Evolutionary conservation across 2,329 filamentous ascomycete species (phyloP).

Genomic region (Phialophora expanda): DNA sequence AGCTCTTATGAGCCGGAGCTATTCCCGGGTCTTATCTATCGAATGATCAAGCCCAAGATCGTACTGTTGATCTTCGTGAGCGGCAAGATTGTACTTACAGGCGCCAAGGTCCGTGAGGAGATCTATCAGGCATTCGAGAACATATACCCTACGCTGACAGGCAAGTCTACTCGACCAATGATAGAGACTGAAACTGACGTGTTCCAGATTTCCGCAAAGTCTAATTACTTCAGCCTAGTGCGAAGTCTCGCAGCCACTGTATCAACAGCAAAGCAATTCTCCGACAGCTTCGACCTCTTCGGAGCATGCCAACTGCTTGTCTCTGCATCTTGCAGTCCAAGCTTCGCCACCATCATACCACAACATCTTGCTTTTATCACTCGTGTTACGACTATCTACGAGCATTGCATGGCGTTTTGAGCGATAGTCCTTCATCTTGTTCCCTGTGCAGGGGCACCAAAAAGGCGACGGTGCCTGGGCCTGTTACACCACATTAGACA

Average conservation of each 20-base stretch:
- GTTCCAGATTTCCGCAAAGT: constrained; percentile 67
- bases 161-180: constrained; percentile 55
- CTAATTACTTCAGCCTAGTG: constrained; percentile 44
- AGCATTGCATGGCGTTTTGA: constrained; percentile 41
- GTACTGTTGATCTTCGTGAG: constrained; percentile 97
- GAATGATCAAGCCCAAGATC: constrained; percentile 99
- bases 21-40: constrained; percentile 99
- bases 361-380: constrained; percentile 32
- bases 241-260: constrained; percentile 24
- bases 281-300: constrained; percentile 22
- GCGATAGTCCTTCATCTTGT: constrained; percentile 31
- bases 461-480: constrained; percentile 28
- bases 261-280: constrained; percentile 32
- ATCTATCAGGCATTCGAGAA: constrained; percentile 97
- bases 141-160: constrained; percentile 94
- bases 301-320: constrained; percentile 16
- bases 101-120: constrained; percentile 96
- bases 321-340: constrained; percentile 14
- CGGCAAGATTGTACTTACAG: constrained; percentile 96
- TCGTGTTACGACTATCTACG: constrained; percentile 38
- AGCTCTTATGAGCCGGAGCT: constrained; percentile 98
- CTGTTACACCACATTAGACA: constrained; percentile 36
- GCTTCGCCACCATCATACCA: constrained; percentile 14
- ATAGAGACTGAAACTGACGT: constrained; percentile 34
- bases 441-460: constrained; percentile 29